Base-by-base conservation (phyloP, 306 rosid species). In the Sicyos edulis region DNA sequence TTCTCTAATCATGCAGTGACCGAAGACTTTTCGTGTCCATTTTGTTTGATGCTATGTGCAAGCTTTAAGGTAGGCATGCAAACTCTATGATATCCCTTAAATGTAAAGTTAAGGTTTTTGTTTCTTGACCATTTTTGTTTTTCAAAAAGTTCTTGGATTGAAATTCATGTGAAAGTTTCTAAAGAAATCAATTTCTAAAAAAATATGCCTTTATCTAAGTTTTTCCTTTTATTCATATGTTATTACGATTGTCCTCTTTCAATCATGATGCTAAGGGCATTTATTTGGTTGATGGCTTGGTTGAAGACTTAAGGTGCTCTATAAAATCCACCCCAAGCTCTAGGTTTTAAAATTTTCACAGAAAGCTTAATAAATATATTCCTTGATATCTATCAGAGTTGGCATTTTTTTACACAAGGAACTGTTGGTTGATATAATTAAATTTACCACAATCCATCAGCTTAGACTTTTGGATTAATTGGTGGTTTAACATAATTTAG, bases 31-130 rank as follows among this genome's bases (percentile, higher is more conserved):
- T 70, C 92, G 75, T 93, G 99, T 71, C 96, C 99, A 21, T 91
- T 93, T 90, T 93, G 99, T 83, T 78, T 87, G 86, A 87, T 89
- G 92, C 89, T 79, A 76, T 91, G 99, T 68, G 91, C 89, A 54
- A 89, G 88, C 90, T 91, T 85, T 86, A 91, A 91, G 99, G 99
- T 91, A 82, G 63, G 58, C 63, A 56, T 61, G 26, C 37, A 54
- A 52, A 17, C 16, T 73, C 63, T 51, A 17, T 70, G 13, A 21
- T 24, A 47, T 21, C 49, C 42, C 17, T 66, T 45, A 68, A 68
- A 68, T 65, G 32, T 65, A 29, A 68, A 22, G 37, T 68, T 3
- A 8, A 49, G 21, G 53, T 45, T 44, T 22, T 22, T 45, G 54
- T 45, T 19, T 42, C 54, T 11, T 66, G 19, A 5, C 37, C 37